Percentiles rank a stretch among this genome's conserved stretches.
Conservation (phyloP, 1,284 basidiomycete species). For the Apiotrichum mycotoxinovorans region DNA sequence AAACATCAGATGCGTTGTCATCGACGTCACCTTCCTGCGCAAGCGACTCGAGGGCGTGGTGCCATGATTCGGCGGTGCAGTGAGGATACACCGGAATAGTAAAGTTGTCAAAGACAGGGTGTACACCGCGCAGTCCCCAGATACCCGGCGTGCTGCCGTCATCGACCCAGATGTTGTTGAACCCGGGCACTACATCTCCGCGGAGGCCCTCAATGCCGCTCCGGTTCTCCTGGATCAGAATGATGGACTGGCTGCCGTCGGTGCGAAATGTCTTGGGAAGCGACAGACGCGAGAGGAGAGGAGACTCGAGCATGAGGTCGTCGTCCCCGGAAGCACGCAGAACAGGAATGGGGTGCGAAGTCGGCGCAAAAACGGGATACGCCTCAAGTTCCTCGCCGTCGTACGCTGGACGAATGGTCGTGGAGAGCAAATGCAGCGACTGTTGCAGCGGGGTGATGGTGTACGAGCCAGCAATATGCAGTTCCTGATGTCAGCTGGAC, state of each 20-base stretch:
- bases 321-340: slow-evolving; percentile 40
- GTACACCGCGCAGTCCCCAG: slow-evolving; percentile 56
- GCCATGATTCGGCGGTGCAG: slow-evolving; percentile 60
- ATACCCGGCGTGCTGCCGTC: slow-evolving; percentile 20
- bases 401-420: slow-evolving; percentile 52
- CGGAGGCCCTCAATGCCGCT: slow-evolving; percentile 42
- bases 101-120: slow-evolving; percentile 53
- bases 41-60: slow-evolving; percentile 52
- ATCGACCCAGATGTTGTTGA: slow-evolving; percentile 45
- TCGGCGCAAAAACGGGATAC: slow-evolving; percentile 52
- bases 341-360: slow-evolving; percentile 55
- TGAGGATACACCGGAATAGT: slow-evolving; percentile 52
- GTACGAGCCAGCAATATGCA: slow-evolving; percentile 40
- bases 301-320: slow-evolving; percentile 10
- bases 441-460: slow-evolving; percentile 36
- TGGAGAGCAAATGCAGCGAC: slow-evolving; percentile 34
- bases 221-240: slow-evolving; percentile 40
- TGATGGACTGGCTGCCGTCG: slow-evolving; percentile 19
- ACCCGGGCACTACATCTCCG: slow-evolving; percentile 42
- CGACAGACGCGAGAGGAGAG: slow-evolving; percentile 8
- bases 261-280: slow-evolving; percentile 23
- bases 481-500: slow-evolving; percentile 19
- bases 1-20: slow-evolving; percentile 10
- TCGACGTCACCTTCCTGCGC: slow-evolving; percentile 1
- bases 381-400: slow-evolving; percentile 47